These are phyloP conservation scores for Ilyonectria robusta DNA, from an alignment of 2,329 filamentous ascomycete genomes.

Conservation along the genomic window DNA sequence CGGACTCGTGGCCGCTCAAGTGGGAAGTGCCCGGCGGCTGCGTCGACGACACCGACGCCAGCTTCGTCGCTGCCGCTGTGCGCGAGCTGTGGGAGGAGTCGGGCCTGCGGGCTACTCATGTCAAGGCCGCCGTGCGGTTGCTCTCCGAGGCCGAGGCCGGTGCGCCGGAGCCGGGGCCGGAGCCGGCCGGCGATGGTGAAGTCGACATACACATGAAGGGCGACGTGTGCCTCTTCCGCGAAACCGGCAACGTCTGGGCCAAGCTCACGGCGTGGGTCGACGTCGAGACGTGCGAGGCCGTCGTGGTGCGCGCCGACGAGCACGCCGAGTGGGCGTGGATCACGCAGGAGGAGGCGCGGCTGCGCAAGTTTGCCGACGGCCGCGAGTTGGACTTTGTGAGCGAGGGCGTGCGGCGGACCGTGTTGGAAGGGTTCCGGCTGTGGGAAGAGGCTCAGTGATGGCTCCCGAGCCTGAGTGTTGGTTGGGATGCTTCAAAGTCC, in stretches of 20 bases:
- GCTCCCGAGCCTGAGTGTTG: neutral
- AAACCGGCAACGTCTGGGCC: slow-evolving; percentile 46
- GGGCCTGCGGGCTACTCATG: slow-evolving; percentile 50
- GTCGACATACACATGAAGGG: slow-evolving; percentile 40
- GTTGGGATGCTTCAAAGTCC: slow-evolving; percentile 4
- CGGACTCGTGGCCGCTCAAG: slow-evolving; percentile 46
- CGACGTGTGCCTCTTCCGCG: slow-evolving; percentile 44
- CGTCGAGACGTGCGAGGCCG: slow-evolving; percentile 42
- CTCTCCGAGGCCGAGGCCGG: slow-evolving; percentile 2
- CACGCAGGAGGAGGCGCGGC: slow-evolving; percentile 52
- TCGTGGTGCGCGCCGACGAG: slow-evolving; percentile 54
- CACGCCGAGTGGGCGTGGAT: slow-evolving; percentile 58
- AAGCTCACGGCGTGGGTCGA: slow-evolving; percentile 50
- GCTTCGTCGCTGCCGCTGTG: slow-evolving; percentile 47
- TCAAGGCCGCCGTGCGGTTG: slow-evolving; percentile 44
- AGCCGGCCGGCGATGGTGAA: slow-evolving; percentile 6
- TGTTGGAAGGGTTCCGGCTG: slow-evolving; percentile 53
- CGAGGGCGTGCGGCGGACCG: slow-evolving; percentile 48
- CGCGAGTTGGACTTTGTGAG: slow-evolving; percentile 51
- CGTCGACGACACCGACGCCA: slow-evolving; percentile 40
- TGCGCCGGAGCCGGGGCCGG: too few species aligned
- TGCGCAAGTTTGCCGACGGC: slow-evolving; percentile 44
- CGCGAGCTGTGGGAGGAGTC: slow-evolving; percentile 65
- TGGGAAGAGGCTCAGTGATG: slow-evolving; percentile 31
- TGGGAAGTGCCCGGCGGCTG: slow-evolving; percentile 47